Conservation (phyloP, 495 filamentous ascomycete species). For the Geoglossum glabrum region DNA sequence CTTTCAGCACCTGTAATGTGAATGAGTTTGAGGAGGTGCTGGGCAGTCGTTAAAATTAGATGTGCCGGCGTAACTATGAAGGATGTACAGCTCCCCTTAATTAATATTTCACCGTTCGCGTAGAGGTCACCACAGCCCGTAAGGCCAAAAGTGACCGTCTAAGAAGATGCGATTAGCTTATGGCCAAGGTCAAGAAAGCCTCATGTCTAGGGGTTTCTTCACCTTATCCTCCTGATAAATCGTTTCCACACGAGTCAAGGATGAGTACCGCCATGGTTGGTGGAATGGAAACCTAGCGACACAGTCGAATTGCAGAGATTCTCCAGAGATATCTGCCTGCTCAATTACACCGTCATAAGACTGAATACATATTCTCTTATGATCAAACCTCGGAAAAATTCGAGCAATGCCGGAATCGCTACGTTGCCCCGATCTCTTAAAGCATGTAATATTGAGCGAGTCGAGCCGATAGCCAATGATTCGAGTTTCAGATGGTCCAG, state of each 20-base stretch:
- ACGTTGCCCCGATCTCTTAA: neutral
- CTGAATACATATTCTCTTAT: constrained; percentile 23
- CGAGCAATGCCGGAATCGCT: neutral
- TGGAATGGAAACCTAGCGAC: neutral
- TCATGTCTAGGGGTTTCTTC: constrained; percentile 9
- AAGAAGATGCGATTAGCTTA: neutral
- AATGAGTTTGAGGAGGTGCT: constrained; percentile 82
- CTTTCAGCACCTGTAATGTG: constrained; percentile 51
- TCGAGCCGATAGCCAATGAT: neutral
- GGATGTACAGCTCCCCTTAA: constrained; percentile 66
- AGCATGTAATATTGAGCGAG: neutral
- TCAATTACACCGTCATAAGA: neutral
- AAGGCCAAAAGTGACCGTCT: constrained; percentile 35
- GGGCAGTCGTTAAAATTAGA: constrained; percentile 76
- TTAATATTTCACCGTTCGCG: constrained; percentile 50
- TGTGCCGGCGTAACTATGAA: constrained; percentile 66
- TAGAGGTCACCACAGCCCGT: constrained; percentile 57
- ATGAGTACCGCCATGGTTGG: neutral
- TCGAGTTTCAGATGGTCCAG: neutral
- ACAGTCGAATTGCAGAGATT: neutral
- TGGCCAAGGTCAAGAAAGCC: constrained; percentile 2
- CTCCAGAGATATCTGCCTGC: neutral
- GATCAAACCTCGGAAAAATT: constrained; percentile 21
- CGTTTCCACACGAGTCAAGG: neutral
- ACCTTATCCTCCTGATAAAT: constrained; percentile 11